A percentile compares a stretch with the other conserved stretches of the same genome.
These are phyloP conservation scores for Elaeis guineensis DNA, from an alignment of 176 grass and related monocot genomes.

Conservation along the genomic window DNA sequence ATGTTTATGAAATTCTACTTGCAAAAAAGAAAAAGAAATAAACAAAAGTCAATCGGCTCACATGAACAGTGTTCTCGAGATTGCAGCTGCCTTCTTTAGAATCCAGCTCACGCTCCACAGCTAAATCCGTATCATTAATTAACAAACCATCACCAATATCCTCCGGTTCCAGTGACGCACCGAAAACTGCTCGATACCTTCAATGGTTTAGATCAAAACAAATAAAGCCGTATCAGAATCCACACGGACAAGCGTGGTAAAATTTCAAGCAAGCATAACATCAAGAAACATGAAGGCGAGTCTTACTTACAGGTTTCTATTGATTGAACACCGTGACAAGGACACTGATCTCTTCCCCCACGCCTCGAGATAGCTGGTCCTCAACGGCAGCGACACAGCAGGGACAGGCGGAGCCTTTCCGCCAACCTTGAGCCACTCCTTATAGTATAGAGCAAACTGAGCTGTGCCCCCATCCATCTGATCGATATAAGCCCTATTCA, in stretches of 20 bases:
- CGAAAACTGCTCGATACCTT: constrained; percentile 91
- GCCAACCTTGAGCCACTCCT: constrained; percentile 75
- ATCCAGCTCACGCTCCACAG: constrained; percentile 26
- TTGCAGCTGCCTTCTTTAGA: constrained; percentile 35
- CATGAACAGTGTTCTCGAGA: constrained; percentile 49
- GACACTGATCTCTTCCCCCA: constrained; percentile 40
- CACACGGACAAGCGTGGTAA: not conserved
- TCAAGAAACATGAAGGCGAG: not conserved
- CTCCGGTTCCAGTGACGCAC: constrained; percentile 33
- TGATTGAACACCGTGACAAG: constrained; percentile 48
- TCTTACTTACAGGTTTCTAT: constrained; percentile 62
- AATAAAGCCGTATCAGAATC: constrained; percentile 1
- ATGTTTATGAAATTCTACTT: too few species aligned
- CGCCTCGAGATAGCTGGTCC: constrained; percentile 15
- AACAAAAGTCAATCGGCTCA: constrained; percentile 41
- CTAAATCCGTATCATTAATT: constrained; percentile 26
- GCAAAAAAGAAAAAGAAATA: constrained; percentile 9
- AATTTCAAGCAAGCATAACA: not conserved
- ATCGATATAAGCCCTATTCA: constrained; percentile 69
- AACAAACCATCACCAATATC: constrained; percentile 31
- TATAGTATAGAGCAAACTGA: constrained; percentile 82
- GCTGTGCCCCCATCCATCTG: constrained; percentile 78
- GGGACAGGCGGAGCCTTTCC: constrained; percentile 44
- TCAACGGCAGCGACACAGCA: constrained; percentile 51
- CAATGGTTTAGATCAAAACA: constrained; percentile 6